Base-by-base conservation (phyloP, 148 eudicot genomes). In the Rhododendron simsii region DNA sequence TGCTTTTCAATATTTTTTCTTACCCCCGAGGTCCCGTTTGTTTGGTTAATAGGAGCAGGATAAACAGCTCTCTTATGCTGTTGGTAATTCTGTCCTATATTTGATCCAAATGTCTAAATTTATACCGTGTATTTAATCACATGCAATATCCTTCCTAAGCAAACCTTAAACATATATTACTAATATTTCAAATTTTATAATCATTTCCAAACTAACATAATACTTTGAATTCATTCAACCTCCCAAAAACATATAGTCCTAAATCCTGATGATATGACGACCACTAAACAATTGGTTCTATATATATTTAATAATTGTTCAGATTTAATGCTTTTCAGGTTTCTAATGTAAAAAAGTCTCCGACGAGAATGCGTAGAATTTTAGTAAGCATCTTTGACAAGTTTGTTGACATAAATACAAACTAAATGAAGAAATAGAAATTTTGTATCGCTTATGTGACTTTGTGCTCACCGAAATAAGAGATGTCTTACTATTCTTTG, bases 361-460 rank as follows among this genome's bases (percentile, higher is more conserved):
- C 23, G 61, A 87, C 33, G 91, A 91, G 61, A 61, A 84, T 26
- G 71, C 75, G 37, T 87, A 88, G 78, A 91, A 86, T 23, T 30
- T 89, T 21, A 84, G 82, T 78, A 86, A 87, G 86, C 84, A 80
- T 1, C 80, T 69, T 10, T 78, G 81, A 37, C 80, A 55, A 50
- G 78, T 87, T 80, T 95, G 99, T 87, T 88, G 87, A 84, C 98
- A 97, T 87, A 95, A 92, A 88, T 95, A 86, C 85, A 92, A 88
- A 83, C 90, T 97, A 53, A 89, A 97, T 83, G 99, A 97, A 87
- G 93, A 97, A 86, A 89, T 95, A 78, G 98, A 98, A 81, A 89
- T 94, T 78, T 71, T 95, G 44, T 98, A 98, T 87, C 89, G 87
- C 23, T 82, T 92, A 53, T 98, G 99, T 84, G 96, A 96, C 86